Percentiles rank a stretch among this genome's conserved stretches.
Conservation (phyloP, 2,329 filamentous ascomycete species). For the Microdochium nivale region DNA sequence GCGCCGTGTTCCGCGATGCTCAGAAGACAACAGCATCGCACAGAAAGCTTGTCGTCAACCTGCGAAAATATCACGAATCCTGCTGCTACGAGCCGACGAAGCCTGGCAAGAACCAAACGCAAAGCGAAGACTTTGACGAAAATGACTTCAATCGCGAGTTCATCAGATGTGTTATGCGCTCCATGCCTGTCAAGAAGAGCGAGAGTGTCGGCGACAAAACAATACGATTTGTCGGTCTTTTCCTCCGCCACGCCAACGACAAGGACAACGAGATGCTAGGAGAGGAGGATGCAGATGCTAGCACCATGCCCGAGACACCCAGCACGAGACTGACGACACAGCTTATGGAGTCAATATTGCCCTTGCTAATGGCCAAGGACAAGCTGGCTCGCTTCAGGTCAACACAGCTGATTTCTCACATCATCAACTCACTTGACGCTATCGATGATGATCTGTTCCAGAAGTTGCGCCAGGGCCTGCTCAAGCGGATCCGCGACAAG, state of each 20-base stretch:
- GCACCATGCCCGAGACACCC: constrained; percentile 71
- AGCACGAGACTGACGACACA: constrained; percentile 69
- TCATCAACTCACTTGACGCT: constrained; percentile 85
- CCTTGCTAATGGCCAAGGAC: constrained; percentile 78
- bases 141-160: constrained; percentile 84
- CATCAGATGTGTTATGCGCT: constrained; percentile 68
- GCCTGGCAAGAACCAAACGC: constrained; percentile 38
- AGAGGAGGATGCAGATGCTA: constrained; percentile 58
- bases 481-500: constrained; percentile 87
- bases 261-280: constrained; percentile 63
- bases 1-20: constrained; percentile 67
- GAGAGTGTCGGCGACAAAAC: constrained; percentile 81
- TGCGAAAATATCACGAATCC: constrained; percentile 84
- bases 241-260: constrained; percentile 63
- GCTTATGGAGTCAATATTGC: constrained; percentile 65
- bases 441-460: constrained; percentile 91
- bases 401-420: constrained; percentile 82
- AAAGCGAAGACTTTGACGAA: constrained; percentile 65
- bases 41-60: constrained; percentile 75
- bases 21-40: constrained; percentile 87
- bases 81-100: constrained; percentile 60
- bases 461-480: constrained; percentile 65
- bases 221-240: constrained; percentile 80
- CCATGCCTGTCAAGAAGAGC: constrained; percentile 84
- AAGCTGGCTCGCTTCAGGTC: constrained; percentile 85